Base-by-base conservation (phyloP, 805 yeast genomes). In the Candida manassasensis region DNA sequence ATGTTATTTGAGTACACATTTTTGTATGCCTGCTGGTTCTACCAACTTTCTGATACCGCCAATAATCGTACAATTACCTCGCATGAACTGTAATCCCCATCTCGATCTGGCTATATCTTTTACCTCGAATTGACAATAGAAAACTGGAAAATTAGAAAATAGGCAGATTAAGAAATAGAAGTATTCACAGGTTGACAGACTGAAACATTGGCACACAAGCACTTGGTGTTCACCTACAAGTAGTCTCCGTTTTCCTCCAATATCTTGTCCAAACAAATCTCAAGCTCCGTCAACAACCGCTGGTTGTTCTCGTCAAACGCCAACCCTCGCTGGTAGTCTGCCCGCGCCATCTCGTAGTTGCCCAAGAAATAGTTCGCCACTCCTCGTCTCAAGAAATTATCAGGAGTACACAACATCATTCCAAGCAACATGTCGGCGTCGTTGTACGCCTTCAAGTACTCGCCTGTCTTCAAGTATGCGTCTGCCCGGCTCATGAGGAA, bases 401-500 rank as follows among this genome's bases (percentile, higher is more conserved):
- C 93, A 1, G 89, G 78, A 3, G 77, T 61, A 35, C 65, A 59
- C 53, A 77, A 61, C 58, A 77, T 79, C 50, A 81, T 67, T 27
- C 75, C 75, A 39, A 77, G 57, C 42, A 81, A 61, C 62, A 81
- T 57, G 41, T 83, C 89, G 3, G 84, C 75, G 51, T 84, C 94
- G 45, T 77, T 75, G 50, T 63, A 72, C 0, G 88, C 89, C 37
- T 73, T 75, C 30, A 77, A 44, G 52, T 67, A 77, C 35, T 76
- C 66, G 27, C 73, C 69, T 35, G 67, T 59, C 53, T 78, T 67
- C 50, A 82, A 61, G 45, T 75, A 68, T 0, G 88, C 79, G 50
- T 84, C 94, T 17, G 85, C 73, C 43, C 89, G 69, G 34, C 84
- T 79, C 68, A 79, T 78, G 36, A 84, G 57, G 52, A 83, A 75